Evolutionary conservation across 1,284 basidiomycete species (phyloP), one percentile per base, ranked within the genome.

Genomic region (Meira nashicola): DNA sequence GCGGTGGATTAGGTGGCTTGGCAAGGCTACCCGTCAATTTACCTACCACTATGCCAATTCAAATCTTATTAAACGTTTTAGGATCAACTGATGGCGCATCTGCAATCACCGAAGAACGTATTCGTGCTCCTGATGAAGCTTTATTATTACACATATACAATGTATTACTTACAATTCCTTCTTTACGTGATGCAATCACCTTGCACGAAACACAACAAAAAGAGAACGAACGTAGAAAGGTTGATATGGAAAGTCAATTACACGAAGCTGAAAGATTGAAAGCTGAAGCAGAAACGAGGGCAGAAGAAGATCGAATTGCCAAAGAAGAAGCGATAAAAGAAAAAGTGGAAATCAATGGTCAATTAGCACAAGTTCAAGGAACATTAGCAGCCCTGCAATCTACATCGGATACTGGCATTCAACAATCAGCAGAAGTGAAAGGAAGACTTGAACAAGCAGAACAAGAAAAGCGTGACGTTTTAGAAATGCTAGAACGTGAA

Each of bases 401-500:
- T 46, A 65, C 62, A 2, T 58, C 63, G 14, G 64, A 68, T 41
- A 66, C 49, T 43, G 69, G 67, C 44, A 60, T 64, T 11, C 57
- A 63, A 38, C 65, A 67, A 38, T 62, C 63, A 44, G 62, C 62
- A 39, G 70, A 70, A 15, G 54, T 65, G 0, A 62, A 63, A 21
- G 67, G 62, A 1, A 49, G 63, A 51, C 59, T 71, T 43, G 65
- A 71, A 10, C 60, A 66, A 43, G 62, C 25, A 28, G 70, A 76
- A 58, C 63, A 71, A 41, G 74, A 76, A 63, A 76, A 76, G 64
- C 67, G 70, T 49, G 67, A 69, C 58, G 58, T 76, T 38, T 66
- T 76, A n/a, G 67, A 64, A 17, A 67, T 66, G 40, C 67, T 75
- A 25, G 71, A 76, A 47, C 63, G 70, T 28, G 74, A 76, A 58